These are phyloP conservation scores for Solanum hybrid DNA, from an alignment of 305 asterid genomes.

Conservation along the genomic window DNA sequence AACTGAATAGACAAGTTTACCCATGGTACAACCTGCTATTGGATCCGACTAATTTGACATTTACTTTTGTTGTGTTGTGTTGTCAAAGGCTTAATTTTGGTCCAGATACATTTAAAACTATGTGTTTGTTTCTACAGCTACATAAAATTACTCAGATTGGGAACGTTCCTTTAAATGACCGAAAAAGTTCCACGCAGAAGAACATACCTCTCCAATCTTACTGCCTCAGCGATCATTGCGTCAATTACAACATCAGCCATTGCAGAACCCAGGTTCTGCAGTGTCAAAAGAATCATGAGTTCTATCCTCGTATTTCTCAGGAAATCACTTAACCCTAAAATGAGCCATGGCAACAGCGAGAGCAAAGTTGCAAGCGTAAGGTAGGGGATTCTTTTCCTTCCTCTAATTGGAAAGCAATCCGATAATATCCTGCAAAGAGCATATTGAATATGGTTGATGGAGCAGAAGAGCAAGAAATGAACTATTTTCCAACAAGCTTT, in stretches of 20 bases:
- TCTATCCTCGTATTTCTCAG: slow-evolving; percentile 53
- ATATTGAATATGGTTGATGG: slow-evolving; percentile 2
- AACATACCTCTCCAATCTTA: slow-evolving; percentile 68
- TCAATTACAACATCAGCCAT: slow-evolving; percentile 98
- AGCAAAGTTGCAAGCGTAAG: slow-evolving; percentile 60
- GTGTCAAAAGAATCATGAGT: slow-evolving; percentile 70
- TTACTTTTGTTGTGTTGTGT: not conserved
- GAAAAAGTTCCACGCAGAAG: not conserved
- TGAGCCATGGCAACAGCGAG: slow-evolving; percentile 75
- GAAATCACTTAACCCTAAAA: slow-evolving; percentile 44
- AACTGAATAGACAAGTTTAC: not conserved
- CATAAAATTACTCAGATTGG: not conserved
- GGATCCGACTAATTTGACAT: not conserved
- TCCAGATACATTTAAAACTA: not conserved
- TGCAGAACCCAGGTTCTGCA: slow-evolving; percentile 92
- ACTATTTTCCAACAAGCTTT: not conserved
- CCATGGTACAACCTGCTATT: not conserved
- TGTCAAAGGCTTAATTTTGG: not conserved
- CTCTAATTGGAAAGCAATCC: slow-evolving; percentile 81
- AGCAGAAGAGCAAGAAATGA: not conserved
- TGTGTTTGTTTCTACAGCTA: not conserved
- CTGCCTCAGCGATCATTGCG: slow-evolving; percentile 99
- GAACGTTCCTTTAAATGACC: not conserved
- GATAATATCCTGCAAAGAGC: slow-evolving; percentile 66
- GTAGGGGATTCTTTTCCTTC: slow-evolving; percentile 82